Evolutionary conservation across 306 rosid species (phyloP).

Genomic region (Prunus fruticosa): DNA sequence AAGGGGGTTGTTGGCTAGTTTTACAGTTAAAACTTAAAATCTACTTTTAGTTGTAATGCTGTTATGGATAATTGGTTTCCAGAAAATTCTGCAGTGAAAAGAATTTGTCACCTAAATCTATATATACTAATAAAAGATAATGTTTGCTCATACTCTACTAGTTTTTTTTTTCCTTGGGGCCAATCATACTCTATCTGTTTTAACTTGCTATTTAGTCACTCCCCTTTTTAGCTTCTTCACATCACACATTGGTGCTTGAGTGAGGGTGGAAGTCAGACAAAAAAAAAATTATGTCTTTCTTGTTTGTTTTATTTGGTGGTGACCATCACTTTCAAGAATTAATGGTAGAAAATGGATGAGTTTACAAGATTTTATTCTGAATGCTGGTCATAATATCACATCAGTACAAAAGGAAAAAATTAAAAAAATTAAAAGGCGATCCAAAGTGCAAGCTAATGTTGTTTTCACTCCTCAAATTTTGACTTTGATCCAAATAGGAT

Average conservation of each 20-base stretch:
- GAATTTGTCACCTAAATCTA: neutral
- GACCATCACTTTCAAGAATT: neutral
- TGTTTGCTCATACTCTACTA: neutral
- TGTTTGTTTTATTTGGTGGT: conserved; percentile 4
- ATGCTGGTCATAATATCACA: neutral
- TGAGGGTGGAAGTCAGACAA: neutral
- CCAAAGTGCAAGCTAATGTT: neutral
- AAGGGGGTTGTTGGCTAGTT: neutral
- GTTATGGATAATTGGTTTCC: neutral
- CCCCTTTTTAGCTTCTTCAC: neutral
- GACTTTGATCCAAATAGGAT: neutral
- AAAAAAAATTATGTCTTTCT: neutral
- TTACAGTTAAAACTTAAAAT: neutral
- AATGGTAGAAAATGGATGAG: neutral
- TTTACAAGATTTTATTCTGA: neutral
- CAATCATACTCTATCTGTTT: neutral
- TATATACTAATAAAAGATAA: neutral
- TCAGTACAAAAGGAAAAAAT: conserved; percentile 6
- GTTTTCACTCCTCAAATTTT: neutral
- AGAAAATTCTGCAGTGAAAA: neutral
- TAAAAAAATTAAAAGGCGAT: neutral
- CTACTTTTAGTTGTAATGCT: neutral
- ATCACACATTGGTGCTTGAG: neutral
- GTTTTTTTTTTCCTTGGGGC: too few relatives aligned
- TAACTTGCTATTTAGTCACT: neutral